Evolutionary conservation across 2,329 filamentous ascomycete genomes (phyloP), one percentile per base, ranked within the genome.

Genomic region (Colletotrichum cordylinicola): DNA sequence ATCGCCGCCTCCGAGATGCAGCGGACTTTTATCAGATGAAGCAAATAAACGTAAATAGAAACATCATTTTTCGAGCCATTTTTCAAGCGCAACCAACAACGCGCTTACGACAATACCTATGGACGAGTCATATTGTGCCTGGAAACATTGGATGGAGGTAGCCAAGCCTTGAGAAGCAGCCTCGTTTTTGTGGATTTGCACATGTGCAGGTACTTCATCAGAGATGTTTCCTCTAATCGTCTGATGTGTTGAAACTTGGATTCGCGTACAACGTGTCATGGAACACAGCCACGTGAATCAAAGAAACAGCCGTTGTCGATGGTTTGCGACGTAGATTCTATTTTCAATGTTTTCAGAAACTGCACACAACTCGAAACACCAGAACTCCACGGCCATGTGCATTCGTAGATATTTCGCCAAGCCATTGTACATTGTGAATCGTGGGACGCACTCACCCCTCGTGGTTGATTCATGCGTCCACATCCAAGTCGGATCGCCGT

Each of bases 211-310:
- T 6, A 31, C 16, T 16, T 18, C 29, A 31, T 21, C n/a, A 27
- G 15, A n/a, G 62, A 31, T 39, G 48, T 56, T 67, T 67, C 65
- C 29, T 55, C 48, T 21, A 2, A 1, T 58, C 65, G 48, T 56
- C 65, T 67, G 65, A 67, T 56, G 21, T 67, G 37, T 18, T 67
- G 65, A 58, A 67, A 56, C 65, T 31, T 18, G 65, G 1, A 58
- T 29, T 4, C 31, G 65, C 0, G 48, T 33, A 67, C 65, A 21
- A 1, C 31, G 65, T 67, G 65, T 67, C 48, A 3, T 67, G 1
- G 12, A 1, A 66, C 35, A 0, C 33, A 24, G 58, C 58, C 58
- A 62, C 58, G 58, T 62, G 29, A 62, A 62, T 31, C 18, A 33
- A 0, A 62, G 31, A 18, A 62, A 62, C 58, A 31, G 29, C 31